These are phyloP conservation scores for Mucor indicus DNA, from an alignment of 371 early-diverging fungal species.

Conservation along the genomic window DNA sequence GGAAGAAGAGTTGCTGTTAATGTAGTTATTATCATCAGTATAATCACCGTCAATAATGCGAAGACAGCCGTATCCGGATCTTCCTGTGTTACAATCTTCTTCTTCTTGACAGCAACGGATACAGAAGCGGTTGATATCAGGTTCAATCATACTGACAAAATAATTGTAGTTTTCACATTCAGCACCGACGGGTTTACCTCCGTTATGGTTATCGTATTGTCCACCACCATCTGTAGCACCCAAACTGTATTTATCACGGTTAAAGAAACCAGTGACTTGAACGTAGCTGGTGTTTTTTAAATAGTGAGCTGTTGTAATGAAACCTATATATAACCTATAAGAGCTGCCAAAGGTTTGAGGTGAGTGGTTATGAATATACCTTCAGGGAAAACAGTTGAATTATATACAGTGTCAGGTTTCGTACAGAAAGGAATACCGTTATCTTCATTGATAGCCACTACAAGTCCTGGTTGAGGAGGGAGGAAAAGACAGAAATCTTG, in stretches of 20 bases:
- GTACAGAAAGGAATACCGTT: conserved; percentile 57
- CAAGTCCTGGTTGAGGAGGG: conserved; percentile 56
- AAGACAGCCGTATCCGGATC: conserved; percentile 40
- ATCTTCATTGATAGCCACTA: conserved; percentile 49
- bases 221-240: conserved; percentile 47
- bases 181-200: conserved; percentile 34
- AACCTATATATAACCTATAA: conserved; percentile 19
- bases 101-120: conserved; percentile 46
- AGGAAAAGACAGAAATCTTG: conserved; percentile 54
- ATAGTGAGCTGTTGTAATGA: conserved; percentile 51
- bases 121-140: conserved; percentile 41
- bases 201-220: conserved; percentile 42
- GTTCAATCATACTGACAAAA: conserved; percentile 51
- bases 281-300: conserved; percentile 36
- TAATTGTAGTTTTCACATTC: conserved; percentile 37
- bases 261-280: conserved; percentile 57
- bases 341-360: neutral
- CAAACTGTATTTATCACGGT: conserved; percentile 44
- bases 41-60: conserved; percentile 41
- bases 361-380: conserved; percentile 17
- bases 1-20: neutral
- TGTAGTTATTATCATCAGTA: conserved; percentile 12
- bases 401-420: conserved; percentile 30
- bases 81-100: conserved; percentile 36
- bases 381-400: conserved; percentile 48